Evolutionary conservation across 1,139 yeast genomes (phyloP), one percentile per base, ranked within the genome.

Genomic region (Saccharomycopsis hybrid): DNA sequence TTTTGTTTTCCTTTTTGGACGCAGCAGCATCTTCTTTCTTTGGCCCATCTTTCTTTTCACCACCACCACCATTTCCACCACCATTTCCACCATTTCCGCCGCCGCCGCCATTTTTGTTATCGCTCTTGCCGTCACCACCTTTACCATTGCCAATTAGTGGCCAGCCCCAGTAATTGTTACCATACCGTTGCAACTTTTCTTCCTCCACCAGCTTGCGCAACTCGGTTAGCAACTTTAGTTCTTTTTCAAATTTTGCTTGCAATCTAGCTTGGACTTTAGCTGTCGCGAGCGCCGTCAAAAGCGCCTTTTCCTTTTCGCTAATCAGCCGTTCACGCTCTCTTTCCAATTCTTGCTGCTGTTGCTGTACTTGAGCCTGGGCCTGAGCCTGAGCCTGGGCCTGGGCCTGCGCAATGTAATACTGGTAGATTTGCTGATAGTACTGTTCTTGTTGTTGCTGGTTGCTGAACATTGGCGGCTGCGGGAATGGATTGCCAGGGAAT

Each of bases 131-230:
- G 2, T 31, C 51, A 11, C 25, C 33, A 9, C 31, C 39, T 42
- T 45, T 29, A 3, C 30, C n/a, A 5, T 36, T 35, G 5, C 37
- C 47, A 30, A 37, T 29, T 28, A 28, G 18, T 13, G 51, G 51
- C 54, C 54, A 49, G 5, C 55, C 55, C 55, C 55, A 52, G 36
- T 44, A 52, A 33, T 50, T 50, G 27, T 47, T 47, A 37, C 53
- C 55, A 43, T 52, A 52, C 18, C 53, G 47, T 33, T 52, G 50
- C 24, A 50, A 44, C 32, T 51, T 36, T 13, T 52, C 55, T 35
- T 50, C 55, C 35, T 52, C 51, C 7, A 44, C 55, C 25, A 47
- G 49, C 38, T 50, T 47, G 32, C 55, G 39, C 9, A 52, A 28
- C n/a, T 50, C 47, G 3, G 49, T 31, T 1, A 52, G 41, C 25